Percentiles rank a stretch among this genome's conserved stretches.
Evolutionary conservation across 768 basidiomycete species (phyloP).

Genomic region (Russula ochroleuca): DNA sequence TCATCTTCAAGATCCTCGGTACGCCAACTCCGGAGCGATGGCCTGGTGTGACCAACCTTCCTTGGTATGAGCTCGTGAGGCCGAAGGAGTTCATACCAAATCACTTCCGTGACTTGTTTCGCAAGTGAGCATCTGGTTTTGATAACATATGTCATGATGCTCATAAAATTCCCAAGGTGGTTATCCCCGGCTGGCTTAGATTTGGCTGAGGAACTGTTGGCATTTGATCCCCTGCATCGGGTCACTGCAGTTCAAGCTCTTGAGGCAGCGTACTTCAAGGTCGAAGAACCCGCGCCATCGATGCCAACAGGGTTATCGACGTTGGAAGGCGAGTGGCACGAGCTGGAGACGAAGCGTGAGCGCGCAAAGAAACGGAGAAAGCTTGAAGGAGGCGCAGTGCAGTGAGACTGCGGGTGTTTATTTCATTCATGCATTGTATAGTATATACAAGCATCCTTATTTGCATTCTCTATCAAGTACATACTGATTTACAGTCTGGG

Average conservation of each 20-base stretch:
- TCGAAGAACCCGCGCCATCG: conserved; percentile 69
- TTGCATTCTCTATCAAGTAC: conserved; percentile 22
- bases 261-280: conserved; percentile 75
- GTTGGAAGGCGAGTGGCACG: conserved; percentile 96
- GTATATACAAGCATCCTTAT: conserved; percentile 29
- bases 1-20: conserved; percentile 86
- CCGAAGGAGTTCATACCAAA: conserved; percentile 72
- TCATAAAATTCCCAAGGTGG: conserved; percentile 50
- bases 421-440: conserved; percentile 32
- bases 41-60: conserved; percentile 76
- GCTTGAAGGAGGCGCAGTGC: conserved; percentile 40
- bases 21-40: conserved; percentile 82
- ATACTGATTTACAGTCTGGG: conserved; percentile 7
- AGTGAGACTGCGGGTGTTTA: conserved; percentile 24
- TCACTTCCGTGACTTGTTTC: conserved; percentile 79
- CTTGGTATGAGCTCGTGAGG: conserved; percentile 99
- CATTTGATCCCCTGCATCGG: conserved; percentile 75
- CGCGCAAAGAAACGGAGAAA: conserved; percentile 75
- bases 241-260: conserved; percentile 78
- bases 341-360: conserved; percentile 92
- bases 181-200: conserved; percentile 83
- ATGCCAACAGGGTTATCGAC: conserved; percentile 76
- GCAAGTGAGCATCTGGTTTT: conserved; percentile 52
- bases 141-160: neutral
- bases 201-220: conserved; percentile 75